A percentile compares a stretch with the other conserved stretches of the same genome.
phyloP scores from a whole-genome alignment of 192 early-diverging fungal genomes.

The Linnemannia elongata region DNA sequence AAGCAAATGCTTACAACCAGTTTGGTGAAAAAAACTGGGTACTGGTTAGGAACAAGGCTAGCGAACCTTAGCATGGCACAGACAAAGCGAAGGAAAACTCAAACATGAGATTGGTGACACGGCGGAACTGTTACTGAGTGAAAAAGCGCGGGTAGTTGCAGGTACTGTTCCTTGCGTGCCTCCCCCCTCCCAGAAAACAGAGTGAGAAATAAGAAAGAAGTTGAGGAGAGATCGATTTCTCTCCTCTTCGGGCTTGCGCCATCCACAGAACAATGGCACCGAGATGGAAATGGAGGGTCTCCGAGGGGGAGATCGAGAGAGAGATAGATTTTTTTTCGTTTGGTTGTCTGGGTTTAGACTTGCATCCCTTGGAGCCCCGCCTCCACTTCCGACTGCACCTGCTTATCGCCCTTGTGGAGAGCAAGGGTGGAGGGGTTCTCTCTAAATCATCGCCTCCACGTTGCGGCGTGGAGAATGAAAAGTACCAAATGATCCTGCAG shows the following conservation, averaged over 20 bases:
- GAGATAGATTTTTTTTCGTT: not conserved
- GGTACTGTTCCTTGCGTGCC: not conserved
- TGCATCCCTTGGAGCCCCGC: not conserved
- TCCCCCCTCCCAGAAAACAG: not conserved
- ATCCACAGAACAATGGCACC: not conserved
- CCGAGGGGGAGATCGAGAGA: not conserved
- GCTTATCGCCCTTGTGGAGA: slow-evolving; percentile 1
- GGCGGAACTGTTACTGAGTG: not conserved
- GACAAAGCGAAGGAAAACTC: not conserved
- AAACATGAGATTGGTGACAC: not conserved
- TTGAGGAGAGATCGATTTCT: not conserved
- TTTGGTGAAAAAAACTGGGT: not conserved
- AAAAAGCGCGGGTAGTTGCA: not conserved
- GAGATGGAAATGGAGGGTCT: not conserved
- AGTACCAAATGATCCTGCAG: not conserved
- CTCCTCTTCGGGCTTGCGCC: not conserved
- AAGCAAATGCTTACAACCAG: not conserved
- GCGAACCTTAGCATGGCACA: not conserved
- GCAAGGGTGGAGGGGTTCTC: not conserved
- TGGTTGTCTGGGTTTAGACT: not conserved
- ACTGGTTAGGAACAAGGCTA: not conserved
- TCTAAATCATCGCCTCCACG: not conserved
- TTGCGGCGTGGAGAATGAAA: not conserved
- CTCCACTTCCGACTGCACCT: not conserved
- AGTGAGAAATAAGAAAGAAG: not conserved